Evolutionary conservation across 805 yeast genomes (phyloP), one percentile per base, ranked within the genome.

Genomic region (Zygosaccharomyces siamensis): DNA sequence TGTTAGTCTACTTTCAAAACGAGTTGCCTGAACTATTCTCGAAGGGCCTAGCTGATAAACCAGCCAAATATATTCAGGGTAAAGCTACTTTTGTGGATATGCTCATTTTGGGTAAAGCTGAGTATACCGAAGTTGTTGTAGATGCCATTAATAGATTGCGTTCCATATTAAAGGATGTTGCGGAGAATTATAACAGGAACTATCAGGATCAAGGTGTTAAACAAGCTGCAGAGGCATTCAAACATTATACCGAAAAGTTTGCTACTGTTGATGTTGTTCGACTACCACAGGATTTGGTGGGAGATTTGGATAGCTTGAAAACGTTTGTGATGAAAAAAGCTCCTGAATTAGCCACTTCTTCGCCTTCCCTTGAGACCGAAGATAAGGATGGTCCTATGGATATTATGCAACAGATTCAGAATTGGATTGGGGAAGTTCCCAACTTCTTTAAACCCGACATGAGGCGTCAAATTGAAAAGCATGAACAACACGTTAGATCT

Each of bases 171-270:
- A 56, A 63, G 1, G 71, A 72, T 39, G 66, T 84, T 61, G 62
- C 73, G 5, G 62, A 72, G 5, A 75, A 81, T 49, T 83, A 84
- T 59, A 84, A 86, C 59, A 89, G 87, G 37, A 85, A 86, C 62
- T 84, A 84, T 69, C 86, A 86, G 60, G 90, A 86, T 64, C 72
- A 76, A 7, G 86, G 84, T 0, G 92, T 86, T 6, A 83, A 83
- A 58, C 73, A 68, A 12, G 78, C 86, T 0, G 83, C 83, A 4
- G 68, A 71, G 21, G 59, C 71, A 0, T 84, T 66, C 60, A 55
- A 55, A 37, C 50, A 58, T 57, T 57, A 58, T 43, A 39, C 61
- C 23, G 42, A 51, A 10, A 53, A 56, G 39, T 59, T 61, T 40
- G 39, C 51, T 2, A 7, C 49, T 2, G 41, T 51, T 6, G 43